Evolutionary conservation across 257 asterid genomes (phyloP).

Genomic region (Fraxinus excelsior): DNA sequence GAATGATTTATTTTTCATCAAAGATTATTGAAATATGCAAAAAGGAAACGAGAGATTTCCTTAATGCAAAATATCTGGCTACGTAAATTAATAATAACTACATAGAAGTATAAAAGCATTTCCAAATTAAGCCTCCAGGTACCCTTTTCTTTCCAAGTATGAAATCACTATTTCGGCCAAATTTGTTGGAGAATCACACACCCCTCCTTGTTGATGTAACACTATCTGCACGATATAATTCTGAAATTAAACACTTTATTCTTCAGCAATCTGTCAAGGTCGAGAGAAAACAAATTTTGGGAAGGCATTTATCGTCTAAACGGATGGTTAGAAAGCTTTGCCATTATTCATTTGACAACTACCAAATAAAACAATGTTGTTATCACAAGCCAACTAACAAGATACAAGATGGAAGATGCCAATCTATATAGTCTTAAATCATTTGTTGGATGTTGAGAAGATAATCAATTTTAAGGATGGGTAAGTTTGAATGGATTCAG

Average conservation of each 20-base stretch:
- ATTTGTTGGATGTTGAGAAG: not conserved
- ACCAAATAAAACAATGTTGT: too few species aligned
- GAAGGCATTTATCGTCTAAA: not conserved
- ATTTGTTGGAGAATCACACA: constrained; percentile 60
- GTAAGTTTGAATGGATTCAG: constrained; percentile 2
- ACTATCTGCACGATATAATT: constrained; percentile 60
- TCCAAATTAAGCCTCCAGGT: constrained; percentile 55
- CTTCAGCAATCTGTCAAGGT: not conserved
- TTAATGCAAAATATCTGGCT: not conserved
- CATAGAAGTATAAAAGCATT: not conserved
- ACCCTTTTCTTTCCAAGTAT: constrained; percentile 75
- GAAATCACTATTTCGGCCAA: constrained; percentile 73
- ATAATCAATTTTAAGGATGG: not conserved
- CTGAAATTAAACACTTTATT: not conserved
- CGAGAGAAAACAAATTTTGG: not conserved
- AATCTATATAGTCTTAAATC: not conserved
- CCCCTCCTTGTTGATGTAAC: constrained; percentile 58
- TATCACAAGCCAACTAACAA: not conserved
- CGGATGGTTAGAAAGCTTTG: not conserved
- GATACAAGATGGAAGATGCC: not conserved
- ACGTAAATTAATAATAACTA: not conserved
- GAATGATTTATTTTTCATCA: constrained; percentile 1
- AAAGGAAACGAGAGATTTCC: constrained; percentile 10
- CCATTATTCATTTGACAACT: too few species aligned
- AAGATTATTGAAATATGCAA: not conserved